phyloP scores from a whole-genome alignment of 306 rosid genomes.

The Prunus salicina region DNA sequence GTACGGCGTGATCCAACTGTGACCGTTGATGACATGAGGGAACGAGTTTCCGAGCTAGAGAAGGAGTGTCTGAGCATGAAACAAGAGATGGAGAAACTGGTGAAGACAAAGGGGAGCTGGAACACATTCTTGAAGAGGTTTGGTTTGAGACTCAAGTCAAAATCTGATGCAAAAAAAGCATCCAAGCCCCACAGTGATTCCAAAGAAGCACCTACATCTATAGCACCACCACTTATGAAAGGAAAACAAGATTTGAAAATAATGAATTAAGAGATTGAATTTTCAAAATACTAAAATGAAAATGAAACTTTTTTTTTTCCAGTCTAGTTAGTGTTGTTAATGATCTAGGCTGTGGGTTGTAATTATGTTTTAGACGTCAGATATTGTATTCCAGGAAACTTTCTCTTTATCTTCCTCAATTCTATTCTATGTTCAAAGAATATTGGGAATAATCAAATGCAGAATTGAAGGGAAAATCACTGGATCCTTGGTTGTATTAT shows the following conservation, averaged over 20 bases:
- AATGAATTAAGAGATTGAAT: slow-evolving; percentile 20
- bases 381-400: background rate
- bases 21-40: slow-evolving; percentile 57
- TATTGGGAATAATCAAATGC: no score
- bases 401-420: background rate
- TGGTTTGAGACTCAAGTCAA: slow-evolving; percentile 47
- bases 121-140: slow-evolving; percentile 57
- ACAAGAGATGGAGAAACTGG: slow-evolving; percentile 68
- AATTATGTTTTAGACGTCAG: background rate
- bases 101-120: slow-evolving; percentile 74
- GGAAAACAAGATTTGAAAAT: slow-evolving; percentile 38
- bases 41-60: slow-evolving; percentile 66
- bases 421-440: background rate
- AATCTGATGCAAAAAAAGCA: slow-evolving; percentile 43
- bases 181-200: slow-evolving; percentile 35
- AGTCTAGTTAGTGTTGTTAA: background rate
- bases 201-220: slow-evolving; percentile 43
- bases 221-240: slow-evolving; percentile 6
- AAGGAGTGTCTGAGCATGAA: slow-evolving; percentile 76
- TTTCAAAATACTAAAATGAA: background rate
- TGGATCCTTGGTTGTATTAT: no score
- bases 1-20: slow-evolving; percentile 17
- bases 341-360: background rate
- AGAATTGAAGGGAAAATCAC: no score
- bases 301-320: background rate